Evolutionary conservation across 1,284 basidiomycete genomes (phyloP), one percentile per base, ranked within the genome.

Genomic region (Ganoderma meredithae): DNA sequence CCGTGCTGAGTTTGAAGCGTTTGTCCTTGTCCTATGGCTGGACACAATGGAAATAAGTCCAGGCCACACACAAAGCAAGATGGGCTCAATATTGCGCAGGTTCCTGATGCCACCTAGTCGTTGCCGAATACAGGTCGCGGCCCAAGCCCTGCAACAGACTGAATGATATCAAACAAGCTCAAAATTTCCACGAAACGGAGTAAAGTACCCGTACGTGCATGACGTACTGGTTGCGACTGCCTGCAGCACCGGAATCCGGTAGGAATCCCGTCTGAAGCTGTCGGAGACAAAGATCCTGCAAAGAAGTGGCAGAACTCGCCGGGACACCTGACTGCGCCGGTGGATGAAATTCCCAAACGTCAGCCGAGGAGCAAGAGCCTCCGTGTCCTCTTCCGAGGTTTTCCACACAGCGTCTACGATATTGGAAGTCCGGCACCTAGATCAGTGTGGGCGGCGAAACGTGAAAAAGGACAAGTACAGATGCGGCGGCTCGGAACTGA

Each of bases 131-230:
- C 31, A 13, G 33, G 33, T 47, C 60, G 60, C 22, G 39, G 33
- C 40, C 58, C 58, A 25, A 41, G 39, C 58, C 58, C 58, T 60
- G 40, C 58, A 40, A 60, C 55, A 52, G 41, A 62, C 63, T 64
- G 31, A 25, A 61, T 70, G 62, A 66, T 59, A 67, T 70, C 69
- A 70, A 49, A 56, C 59, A 70, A 69, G 58, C 71, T 70, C 66
- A 49, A 43, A 27, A 58, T 63, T 56, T 59, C 64, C 66, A 71
- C 70, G 65, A 64, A 60, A 25, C 52, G 68, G 43, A 69, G 47
- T 44, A 60, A 56, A 53, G 15, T 56, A 40, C 41, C 62, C 58
- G 44, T 61, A 53, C 44, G 40, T 33, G 56, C 49, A 67, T 72
- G 71, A 72, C 71, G 68, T 68, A 72, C 68, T 49, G 60, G 43